Percentiles rank a stretch among this genome's conserved stretches.
Evolutionary conservation across 2,329 filamentous ascomycete species (phyloP).

Genomic region (Aschersonia sp.): DNA sequence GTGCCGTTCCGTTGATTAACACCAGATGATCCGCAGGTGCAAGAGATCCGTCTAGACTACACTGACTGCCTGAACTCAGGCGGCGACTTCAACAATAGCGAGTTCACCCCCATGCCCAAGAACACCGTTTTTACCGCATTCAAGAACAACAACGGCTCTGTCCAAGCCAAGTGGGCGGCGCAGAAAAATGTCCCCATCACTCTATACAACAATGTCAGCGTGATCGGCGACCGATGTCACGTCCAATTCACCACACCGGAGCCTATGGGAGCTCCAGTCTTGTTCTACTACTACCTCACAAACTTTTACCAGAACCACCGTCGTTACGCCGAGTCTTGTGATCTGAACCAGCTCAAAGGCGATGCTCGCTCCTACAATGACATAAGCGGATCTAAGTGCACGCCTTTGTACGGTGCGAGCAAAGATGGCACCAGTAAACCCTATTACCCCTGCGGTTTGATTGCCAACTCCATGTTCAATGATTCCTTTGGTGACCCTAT

Average conservation of each 20-base stretch:
- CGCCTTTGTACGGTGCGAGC: conserved; percentile 47
- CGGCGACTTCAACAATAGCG: conserved; percentile 18
- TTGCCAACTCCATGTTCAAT: conserved; percentile 95
- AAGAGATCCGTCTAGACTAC: conserved; percentile 87
- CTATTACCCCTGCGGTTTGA: conserved; percentile 89
- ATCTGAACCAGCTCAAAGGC: conserved; percentile 67
- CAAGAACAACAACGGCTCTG: conserved; percentile 34
- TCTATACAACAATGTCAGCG: conserved; percentile 20
- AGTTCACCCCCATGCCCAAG: conserved; percentile 36
- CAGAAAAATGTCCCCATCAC: conserved; percentile 23
- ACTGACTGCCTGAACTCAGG: conserved; percentile 55
- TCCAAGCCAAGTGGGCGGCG: conserved; percentile 27
- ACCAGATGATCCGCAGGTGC: conserved; percentile 41
- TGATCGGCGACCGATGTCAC: conserved; percentile 44
- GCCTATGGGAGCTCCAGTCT: conserved; percentile 64
- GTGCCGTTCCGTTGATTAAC: not conserved
- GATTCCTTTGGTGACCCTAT: conserved; percentile 64
- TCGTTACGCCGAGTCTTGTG: conserved; percentile 84
- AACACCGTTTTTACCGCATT: conserved; percentile 55
- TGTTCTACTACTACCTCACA: conserved; percentile 88
- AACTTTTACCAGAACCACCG: conserved; percentile 99
- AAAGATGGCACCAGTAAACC: conserved; percentile 39
- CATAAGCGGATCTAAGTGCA: conserved; percentile 58
- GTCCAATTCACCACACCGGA: conserved; percentile 70
- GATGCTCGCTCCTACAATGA: conserved; percentile 41